A percentile compares a stretch with the other conserved stretches of the same genome.
Evolutionary conservation across 2,329 filamentous ascomycete genomes (phyloP).

Genomic region (Botryosphaeria agaves): DNA sequence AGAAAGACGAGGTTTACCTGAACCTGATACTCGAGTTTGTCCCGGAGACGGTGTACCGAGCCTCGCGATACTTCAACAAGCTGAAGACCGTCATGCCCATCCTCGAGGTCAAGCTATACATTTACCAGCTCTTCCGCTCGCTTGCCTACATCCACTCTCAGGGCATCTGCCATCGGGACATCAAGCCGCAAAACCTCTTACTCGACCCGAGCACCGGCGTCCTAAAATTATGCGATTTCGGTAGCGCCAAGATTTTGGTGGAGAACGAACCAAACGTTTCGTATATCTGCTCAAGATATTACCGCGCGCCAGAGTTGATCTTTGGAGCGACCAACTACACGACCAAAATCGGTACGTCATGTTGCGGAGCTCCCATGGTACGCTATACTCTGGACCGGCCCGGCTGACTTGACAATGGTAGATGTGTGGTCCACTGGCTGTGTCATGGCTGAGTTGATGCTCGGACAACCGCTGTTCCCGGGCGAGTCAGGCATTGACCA

Average conservation of each 20-base stretch:
- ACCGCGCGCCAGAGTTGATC: slow-evolving; percentile 92
- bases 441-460: slow-evolving; percentile 98
- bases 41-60: slow-evolving; percentile 94
- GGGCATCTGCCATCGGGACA: slow-evolving; percentile 96
- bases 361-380: background rate
- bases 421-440: slow-evolving; percentile 99
- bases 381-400: slow-evolving; percentile 1
- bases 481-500: slow-evolving; percentile 98
- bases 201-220: slow-evolving; percentile 83
- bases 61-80: slow-evolving; percentile 98
- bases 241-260: slow-evolving; percentile 94
- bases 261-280: slow-evolving; percentile 99
- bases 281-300: slow-evolving; percentile 98
- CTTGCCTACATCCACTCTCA: slow-evolving; percentile 98
- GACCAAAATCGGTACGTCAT: slow-evolving; percentile 83
- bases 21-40: slow-evolving; percentile 97
- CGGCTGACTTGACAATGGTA: slow-evolving; percentile 21
- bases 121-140: slow-evolving; percentile 96
- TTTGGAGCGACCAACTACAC: slow-evolving; percentile 99
- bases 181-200: slow-evolving; percentile 96
- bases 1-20: slow-evolving; percentile 89
- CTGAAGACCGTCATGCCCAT: slow-evolving; percentile 99
- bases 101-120: slow-evolving; percentile 97
- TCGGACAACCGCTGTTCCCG: slow-evolving; percentile 92
- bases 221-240: slow-evolving; percentile 96